Conservation (phyloP, 2,329 filamentous ascomycete species). For the Cercospora sp. region DNA sequence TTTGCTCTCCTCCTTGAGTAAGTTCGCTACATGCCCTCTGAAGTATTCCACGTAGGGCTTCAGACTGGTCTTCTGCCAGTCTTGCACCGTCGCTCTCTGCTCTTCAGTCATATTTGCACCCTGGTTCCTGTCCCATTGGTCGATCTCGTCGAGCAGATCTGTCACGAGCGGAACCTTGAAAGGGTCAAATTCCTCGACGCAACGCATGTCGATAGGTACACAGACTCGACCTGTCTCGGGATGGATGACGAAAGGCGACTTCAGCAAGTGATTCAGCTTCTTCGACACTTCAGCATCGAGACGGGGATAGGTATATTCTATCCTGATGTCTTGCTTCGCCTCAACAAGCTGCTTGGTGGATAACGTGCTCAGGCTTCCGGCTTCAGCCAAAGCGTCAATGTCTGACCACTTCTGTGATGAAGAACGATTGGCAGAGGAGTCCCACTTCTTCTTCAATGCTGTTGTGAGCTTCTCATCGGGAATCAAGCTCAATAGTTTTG, state of each 20-base stretch:
- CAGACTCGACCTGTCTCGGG: constrained; percentile 92
- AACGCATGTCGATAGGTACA: constrained; percentile 81
- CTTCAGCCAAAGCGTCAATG: constrained; percentile 81
- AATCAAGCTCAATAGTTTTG: constrained; percentile 78
- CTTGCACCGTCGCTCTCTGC: constrained; percentile 59
- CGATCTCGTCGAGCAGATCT: constrained; percentile 78
- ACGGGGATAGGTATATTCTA: constrained; percentile 96
- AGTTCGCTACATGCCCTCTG: constrained; percentile 70
- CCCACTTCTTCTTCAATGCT: constrained; percentile 86
- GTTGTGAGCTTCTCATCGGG: constrained; percentile 77
- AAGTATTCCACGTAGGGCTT: constrained; percentile 93
- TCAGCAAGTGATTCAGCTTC: constrained; percentile 96
- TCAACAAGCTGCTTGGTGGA: constrained; percentile 66
- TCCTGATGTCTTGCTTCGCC: constrained; percentile 91
- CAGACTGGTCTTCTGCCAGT: constrained; percentile 96
- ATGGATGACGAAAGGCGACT: constrained; percentile 94
- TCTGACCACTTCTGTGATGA: constrained; percentile 89
- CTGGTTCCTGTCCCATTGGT: constrained; percentile 65
- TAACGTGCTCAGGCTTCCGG: constrained; percentile 66
- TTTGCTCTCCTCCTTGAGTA: constrained; percentile 71
- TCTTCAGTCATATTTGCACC: constrained; percentile 46
- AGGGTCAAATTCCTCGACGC: constrained; percentile 81
- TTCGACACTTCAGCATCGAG: constrained; percentile 97
- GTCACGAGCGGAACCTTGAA: constrained; percentile 86
- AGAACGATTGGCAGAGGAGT: constrained; percentile 72